Conservation (phyloP, 1,284 basidiomycete genomes). For the Abortiporus biennis region DNA sequence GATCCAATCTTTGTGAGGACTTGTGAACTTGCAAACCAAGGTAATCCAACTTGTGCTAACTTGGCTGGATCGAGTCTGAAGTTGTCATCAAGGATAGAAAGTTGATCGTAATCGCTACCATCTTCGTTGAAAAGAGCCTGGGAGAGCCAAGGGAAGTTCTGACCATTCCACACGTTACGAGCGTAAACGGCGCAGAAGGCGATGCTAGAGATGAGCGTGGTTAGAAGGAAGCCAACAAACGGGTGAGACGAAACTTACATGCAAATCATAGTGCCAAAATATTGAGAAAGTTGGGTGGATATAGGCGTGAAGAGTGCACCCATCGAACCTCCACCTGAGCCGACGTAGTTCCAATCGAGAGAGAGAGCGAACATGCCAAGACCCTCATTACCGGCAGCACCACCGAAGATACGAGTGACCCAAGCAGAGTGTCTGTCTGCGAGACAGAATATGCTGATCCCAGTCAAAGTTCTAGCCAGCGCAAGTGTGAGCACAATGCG, state of each 20-base stretch:
- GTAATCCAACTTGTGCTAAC: conserved; percentile 17
- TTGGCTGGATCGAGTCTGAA: conserved; percentile 21
- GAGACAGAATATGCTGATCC: conserved; percentile 54
- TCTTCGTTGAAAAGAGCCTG: conserved; percentile 34
- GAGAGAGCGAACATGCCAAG: conserved; percentile 43
- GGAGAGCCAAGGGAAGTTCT: conserved; percentile 37
- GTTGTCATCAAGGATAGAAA: conserved; percentile 29
- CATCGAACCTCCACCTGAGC: conserved; percentile 16
- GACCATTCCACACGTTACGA: conserved; percentile 28
- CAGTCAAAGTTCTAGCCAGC: conserved; percentile 38
- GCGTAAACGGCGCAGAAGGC: conserved; percentile 18
- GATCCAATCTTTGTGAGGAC: conserved; percentile 17
- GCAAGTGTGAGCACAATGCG: conserved; percentile 17
- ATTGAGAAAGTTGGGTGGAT: conserved; percentile 21
- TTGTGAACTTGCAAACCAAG: conserved; percentile 10
- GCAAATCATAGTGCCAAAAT: conserved; percentile 23
- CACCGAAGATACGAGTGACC: conserved; percentile 55
- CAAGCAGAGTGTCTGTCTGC: conserved; percentile 45
- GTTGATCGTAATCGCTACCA: conserved; percentile 34
- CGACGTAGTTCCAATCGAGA: conserved; percentile 57
- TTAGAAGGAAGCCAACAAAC: neutral
- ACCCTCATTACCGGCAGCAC: conserved; percentile 38
- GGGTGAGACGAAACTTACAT: conserved; percentile 11
- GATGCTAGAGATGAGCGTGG: conserved; percentile 6
- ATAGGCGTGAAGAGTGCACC: conserved; percentile 14